These are phyloP conservation scores for Phytophthora palmivora DNA, from an alignment of 352 stramenopile species.

Conservation along the genomic window DNA sequence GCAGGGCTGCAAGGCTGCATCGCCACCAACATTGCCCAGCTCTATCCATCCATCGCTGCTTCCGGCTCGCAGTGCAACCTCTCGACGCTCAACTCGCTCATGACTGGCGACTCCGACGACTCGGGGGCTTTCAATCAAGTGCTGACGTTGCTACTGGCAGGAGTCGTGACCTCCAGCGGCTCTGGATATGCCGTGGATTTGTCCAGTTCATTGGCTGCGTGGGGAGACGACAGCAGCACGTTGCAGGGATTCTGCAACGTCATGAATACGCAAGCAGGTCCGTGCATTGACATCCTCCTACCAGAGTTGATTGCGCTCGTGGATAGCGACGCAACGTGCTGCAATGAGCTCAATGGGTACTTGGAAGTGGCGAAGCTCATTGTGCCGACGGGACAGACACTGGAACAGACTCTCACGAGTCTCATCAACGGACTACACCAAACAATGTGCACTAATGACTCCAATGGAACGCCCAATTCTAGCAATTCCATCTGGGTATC, in stretches of 20 bases:
- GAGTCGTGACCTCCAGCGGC: constrained; percentile 33
- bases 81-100: constrained; percentile 52
- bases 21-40: constrained; percentile 53
- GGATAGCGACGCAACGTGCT: constrained; percentile 59
- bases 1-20: constrained; percentile 57
- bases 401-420: constrained; percentile 48
- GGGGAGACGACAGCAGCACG: constrained; percentile 49
- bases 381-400: constrained; percentile 50
- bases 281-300: constrained; percentile 54
- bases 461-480: no score
- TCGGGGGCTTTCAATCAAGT: constrained; percentile 53
- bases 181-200: constrained; percentile 31
- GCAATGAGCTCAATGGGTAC: constrained; percentile 50
- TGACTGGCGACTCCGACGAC: constrained; percentile 36
- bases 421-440: constrained; percentile 64
- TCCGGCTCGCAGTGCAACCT: constrained; percentile 53
- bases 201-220: constrained; percentile 39
- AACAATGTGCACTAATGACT: constrained; percentile 65
- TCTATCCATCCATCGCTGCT: constrained; percentile 46
- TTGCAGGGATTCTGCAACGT: constrained; percentile 56
- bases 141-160: constrained; percentile 44
- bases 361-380: constrained; percentile 57
- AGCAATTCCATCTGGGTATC: no score
- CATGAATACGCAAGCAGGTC: constrained; percentile 61
- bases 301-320: constrained; percentile 50